A percentile compares a stretch with the other conserved stretches of the same genome.
Conservation (phyloP, 495 filamentous ascomycete genomes). For the Penicillium ochrochloron region DNA sequence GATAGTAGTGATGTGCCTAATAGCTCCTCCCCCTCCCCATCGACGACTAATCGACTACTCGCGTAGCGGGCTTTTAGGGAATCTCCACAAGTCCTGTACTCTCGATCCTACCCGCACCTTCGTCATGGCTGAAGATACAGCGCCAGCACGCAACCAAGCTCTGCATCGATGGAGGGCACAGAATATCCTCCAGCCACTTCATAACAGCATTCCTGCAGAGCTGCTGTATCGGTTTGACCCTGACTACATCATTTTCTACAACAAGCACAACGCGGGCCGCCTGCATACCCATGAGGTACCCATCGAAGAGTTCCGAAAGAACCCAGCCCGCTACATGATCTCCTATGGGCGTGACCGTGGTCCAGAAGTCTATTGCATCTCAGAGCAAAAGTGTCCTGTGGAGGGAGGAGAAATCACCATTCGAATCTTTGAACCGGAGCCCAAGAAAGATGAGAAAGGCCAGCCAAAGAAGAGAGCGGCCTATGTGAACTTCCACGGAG, state of each 20-base stretch:
- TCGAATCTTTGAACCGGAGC: conserved; percentile 45
- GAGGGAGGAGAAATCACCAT: conserved; percentile 41
- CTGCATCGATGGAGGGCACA: conserved; percentile 32
- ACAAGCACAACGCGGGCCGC: conserved; percentile 45
- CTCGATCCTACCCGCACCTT: background rate
- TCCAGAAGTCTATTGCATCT: conserved; percentile 44
- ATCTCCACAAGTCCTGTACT: background rate
- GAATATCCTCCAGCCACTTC: conserved; percentile 36
- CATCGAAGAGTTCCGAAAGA: conserved; percentile 50
- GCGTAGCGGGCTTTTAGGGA: background rate
- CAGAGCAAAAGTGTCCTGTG: conserved; percentile 45
- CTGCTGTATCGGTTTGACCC: conserved; percentile 41
- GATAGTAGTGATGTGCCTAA: background rate
- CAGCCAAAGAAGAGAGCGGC: conserved; percentile 41
- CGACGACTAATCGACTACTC: background rate
- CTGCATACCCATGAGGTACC: conserved; percentile 47
- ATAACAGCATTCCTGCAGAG: conserved; percentile 44
- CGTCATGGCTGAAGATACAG: conserved; percentile 18
- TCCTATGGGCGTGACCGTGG: conserved; percentile 41
- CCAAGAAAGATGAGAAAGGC: conserved; percentile 32
- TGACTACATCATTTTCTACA: conserved; percentile 42
- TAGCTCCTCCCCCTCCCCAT: conserved; percentile 1
- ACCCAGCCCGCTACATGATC: conserved; percentile 41
- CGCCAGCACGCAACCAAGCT: conserved; percentile 4
- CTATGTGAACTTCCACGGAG: conserved; percentile 47